Evolutionary conservation across 2,329 filamentous ascomycete species (phyloP), one percentile per base, ranked within the genome.

Genomic region (Diplodia mutila): DNA sequence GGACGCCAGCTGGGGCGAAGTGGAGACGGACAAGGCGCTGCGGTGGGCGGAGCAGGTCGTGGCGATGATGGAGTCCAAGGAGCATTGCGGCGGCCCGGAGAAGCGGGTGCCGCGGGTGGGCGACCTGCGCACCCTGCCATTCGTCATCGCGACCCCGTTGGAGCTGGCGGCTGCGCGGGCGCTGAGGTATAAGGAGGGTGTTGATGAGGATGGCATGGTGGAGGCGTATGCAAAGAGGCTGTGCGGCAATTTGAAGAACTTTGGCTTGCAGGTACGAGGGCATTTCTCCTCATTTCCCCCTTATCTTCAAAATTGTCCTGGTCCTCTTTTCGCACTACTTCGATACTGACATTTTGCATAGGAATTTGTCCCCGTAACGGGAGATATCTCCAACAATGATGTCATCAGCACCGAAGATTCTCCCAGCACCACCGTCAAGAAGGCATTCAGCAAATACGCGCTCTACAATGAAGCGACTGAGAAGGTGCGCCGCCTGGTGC

Each of bases 151-250:
- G n/a, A 68, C 79, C 32, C 78, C 80, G 63, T 72, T 83, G 6
- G 81, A 82, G 71, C 69, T 84, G 72, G 75, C 79, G 21, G 81
- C 81, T 32, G 74, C 80, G 5, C 73, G 77, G 53, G 79, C 78
- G 3, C 75, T 78, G 63, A 76, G 73, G 67, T 73, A 80, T 65
- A 67, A 70, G 5, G 73, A 68, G 1, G 75, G 73, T 0, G 29
- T 37, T 27, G 79, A 80, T 53, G 75, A 70, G 37, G 76, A 79
- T 52, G 75, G 76, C 1, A 75, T 78, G 27, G 80, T 83, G 32
- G 76, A 75, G 68, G 77, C 73, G 51, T 80, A 81, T 63, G 77
- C 78, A 6, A 73, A 75, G 51, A 73, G 81, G 29, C 68, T 84
- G 63, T 72, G 84, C 66, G 71, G 71, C 48, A 72, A 65, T 65